phyloP scores from a whole-genome alignment of 2,329 filamentous ascomycete genomes.

The Paraphoma chrysanthemicola region DNA sequence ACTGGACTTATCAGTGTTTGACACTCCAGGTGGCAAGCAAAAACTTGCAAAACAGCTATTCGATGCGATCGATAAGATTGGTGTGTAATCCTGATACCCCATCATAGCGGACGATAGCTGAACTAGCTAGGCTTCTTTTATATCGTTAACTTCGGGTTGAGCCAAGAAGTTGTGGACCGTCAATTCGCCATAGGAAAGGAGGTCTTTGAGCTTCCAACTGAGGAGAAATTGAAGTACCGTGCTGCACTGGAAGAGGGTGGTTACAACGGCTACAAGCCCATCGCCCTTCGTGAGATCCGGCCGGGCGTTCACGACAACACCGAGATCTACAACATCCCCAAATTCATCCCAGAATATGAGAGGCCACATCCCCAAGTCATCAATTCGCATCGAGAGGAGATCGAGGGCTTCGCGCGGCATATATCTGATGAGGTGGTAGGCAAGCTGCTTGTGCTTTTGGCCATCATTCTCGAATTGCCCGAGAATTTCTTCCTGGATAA shows the following conservation, averaged over 20 bases:
- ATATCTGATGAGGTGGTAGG: slow-evolving; percentile 47
- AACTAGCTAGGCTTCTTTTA: slow-evolving; percentile 17
- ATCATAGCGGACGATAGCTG: neutral
- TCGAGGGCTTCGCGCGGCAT: slow-evolving; percentile 59
- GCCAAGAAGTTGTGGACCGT: slow-evolving; percentile 21
- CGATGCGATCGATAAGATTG: slow-evolving; percentile 53
- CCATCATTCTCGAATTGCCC: slow-evolving; percentile 65
- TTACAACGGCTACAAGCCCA: slow-evolving; percentile 57
- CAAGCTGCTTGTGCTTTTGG: slow-evolving; percentile 60
- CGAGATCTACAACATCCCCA: slow-evolving; percentile 66
- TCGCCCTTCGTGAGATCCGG: slow-evolving; percentile 37
- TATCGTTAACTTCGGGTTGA: slow-evolving; percentile 21
- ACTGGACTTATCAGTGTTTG: slow-evolving; percentile 57
- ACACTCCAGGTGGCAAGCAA: slow-evolving; percentile 61
- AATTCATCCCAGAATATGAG: slow-evolving; percentile 64
- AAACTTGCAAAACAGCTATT: slow-evolving; percentile 60
- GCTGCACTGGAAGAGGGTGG: slow-evolving; percentile 29
- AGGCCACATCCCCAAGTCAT: slow-evolving; percentile 50
- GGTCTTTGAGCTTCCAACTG: slow-evolving; percentile 15
- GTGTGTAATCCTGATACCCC: neutral
- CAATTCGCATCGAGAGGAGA: slow-evolving; percentile 48
- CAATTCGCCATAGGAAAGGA: slow-evolving; percentile 22
- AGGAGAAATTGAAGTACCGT: slow-evolving; percentile 20
- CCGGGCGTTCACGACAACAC: slow-evolving; percentile 59
- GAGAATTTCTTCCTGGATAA: slow-evolving; percentile 62